A percentile compares a stretch with the other conserved stretches of the same genome.
These are phyloP conservation scores for Abrus precatorius DNA, from an alignment of 306 rosid species.

Conservation along the genomic window DNA sequence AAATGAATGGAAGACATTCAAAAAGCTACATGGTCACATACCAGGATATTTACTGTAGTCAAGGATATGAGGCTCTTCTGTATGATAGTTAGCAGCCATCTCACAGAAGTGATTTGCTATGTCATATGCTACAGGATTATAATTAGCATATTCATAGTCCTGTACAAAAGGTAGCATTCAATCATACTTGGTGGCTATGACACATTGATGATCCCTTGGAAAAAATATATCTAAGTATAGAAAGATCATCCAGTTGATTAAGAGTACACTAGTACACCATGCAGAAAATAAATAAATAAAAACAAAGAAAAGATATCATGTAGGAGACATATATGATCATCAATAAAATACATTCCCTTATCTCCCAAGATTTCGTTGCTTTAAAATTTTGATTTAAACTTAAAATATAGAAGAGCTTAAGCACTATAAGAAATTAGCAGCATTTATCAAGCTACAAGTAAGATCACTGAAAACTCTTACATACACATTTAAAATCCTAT, in stretches of 20 bases:
- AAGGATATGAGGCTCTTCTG: conserved; percentile 79
- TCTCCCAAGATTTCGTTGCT: conserved; percentile 2
- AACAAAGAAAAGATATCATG: conserved; percentile 1
- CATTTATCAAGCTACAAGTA: conserved; percentile 28
- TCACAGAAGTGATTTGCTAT: conserved; percentile 96
- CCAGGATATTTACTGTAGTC: conserved; percentile 83
- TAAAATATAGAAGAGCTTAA: conserved; percentile 1
- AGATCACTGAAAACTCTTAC: conserved; percentile 10
- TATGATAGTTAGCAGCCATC: conserved; percentile 89
- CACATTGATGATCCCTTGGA: conserved; percentile 16
- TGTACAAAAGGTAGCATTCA: conserved; percentile 47
- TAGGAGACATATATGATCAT: neutral
- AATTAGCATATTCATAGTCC: conserved; percentile 90
- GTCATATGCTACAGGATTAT: conserved; percentile 86
- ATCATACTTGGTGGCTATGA: conserved; percentile 25
- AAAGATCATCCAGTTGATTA: conserved; percentile 11
- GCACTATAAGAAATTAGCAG: conserved; percentile 35
- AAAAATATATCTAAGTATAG: conserved; percentile 7
- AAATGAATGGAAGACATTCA: conserved; percentile 11
- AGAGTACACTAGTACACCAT: conserved; percentile 25
- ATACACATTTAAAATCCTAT: neutral
- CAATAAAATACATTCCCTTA: conserved; percentile 27
- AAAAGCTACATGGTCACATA: conserved; percentile 41
- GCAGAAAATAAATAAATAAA: neutral
- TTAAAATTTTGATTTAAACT: neutral